Conservation (phyloP, 768 basidiomycete species). For the Cystobasidium tubakii region DNA sequence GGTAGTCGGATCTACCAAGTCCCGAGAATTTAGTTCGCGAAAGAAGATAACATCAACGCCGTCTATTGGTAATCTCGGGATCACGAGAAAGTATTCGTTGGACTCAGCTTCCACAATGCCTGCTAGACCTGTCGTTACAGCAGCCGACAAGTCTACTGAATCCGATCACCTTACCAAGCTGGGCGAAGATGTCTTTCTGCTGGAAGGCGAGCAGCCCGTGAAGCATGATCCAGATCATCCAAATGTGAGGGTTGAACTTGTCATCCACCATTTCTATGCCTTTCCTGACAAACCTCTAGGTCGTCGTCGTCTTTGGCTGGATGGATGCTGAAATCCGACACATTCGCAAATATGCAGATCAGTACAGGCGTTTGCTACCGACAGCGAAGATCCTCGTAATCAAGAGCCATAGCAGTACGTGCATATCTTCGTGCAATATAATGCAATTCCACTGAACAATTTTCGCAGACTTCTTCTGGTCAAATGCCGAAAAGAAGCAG, state of each 20-base stretch:
- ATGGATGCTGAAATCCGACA: slow-evolving; percentile 19
- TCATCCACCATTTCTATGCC: no score
- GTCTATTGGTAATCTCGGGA: no score
- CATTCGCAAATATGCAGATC: slow-evolving; percentile 18
- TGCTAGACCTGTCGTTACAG: background rate
- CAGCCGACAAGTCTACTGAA: background rate
- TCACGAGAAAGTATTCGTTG: background rate
- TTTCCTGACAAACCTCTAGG: background rate
- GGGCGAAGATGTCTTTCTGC: background rate
- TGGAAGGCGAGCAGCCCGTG: background rate
- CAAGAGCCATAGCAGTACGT: slow-evolving; percentile 27
- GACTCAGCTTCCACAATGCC: background rate
- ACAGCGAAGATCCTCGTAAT: slow-evolving; percentile 6
- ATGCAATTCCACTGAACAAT: no score
- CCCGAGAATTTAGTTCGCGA: background rate
- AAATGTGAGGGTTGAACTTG: background rate
- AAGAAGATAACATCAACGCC: no score
- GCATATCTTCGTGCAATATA: no score
- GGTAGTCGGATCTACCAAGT: background rate
- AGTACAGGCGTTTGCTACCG: slow-evolving; percentile 7
- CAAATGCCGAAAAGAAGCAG: background rate
- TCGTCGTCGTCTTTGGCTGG: slow-evolving; percentile 32
- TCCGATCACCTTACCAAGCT: background rate
- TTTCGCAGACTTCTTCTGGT: slow-evolving; percentile 31
- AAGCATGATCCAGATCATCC: slow-evolving; percentile 4